Conservation (phyloP, 2,329 filamentous ascomycete genomes). For the Colletotrichum navitas region DNA sequence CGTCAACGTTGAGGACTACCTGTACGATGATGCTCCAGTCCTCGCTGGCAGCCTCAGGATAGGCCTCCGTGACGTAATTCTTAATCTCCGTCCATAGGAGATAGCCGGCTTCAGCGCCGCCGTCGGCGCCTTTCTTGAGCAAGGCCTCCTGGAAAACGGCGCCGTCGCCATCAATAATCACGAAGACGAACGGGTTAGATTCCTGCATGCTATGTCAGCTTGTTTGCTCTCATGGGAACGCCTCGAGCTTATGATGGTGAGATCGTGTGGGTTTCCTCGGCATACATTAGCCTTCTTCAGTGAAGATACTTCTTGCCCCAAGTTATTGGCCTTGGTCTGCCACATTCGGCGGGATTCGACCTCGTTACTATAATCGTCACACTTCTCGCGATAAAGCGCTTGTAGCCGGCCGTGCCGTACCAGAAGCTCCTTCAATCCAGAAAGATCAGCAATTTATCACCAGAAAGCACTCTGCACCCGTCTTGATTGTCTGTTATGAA, state of each 20-base stretch:
- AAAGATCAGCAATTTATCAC: neutral
- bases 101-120: slow-evolving; percentile 51
- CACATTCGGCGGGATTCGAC: slow-evolving; percentile 44
- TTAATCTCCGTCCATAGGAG: slow-evolving; percentile 46
- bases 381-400: slow-evolving; percentile 36
- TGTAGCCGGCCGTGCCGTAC: slow-evolving; percentile 24
- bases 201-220: slow-evolving; percentile 45
- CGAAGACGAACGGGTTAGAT: slow-evolving; percentile 50
- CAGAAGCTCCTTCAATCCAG: slow-evolving; percentile 23
- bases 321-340: slow-evolving; percentile 41
- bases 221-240: no score
- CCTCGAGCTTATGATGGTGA: neutral
- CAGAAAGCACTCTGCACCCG: neutral
- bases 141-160: slow-evolving; percentile 52
- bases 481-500: neutral
- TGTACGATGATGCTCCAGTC: slow-evolving; percentile 52
- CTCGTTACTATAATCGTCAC: slow-evolving; percentile 44
- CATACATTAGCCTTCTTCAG: slow-evolving; percentile 41
- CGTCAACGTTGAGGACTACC: slow-evolving; percentile 51
- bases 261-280: neutral
- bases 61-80: slow-evolving; percentile 44
- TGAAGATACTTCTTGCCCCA: slow-evolving; percentile 24
- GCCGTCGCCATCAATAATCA: slow-evolving; percentile 54
- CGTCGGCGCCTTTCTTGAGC: slow-evolving; percentile 49
- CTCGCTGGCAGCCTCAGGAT: slow-evolving; percentile 48